Evolutionary conservation across 78 protist genomes (phyloP), one percentile per base, ranked within the genome.

Genomic region (Dictyostelium intermedium): DNA sequence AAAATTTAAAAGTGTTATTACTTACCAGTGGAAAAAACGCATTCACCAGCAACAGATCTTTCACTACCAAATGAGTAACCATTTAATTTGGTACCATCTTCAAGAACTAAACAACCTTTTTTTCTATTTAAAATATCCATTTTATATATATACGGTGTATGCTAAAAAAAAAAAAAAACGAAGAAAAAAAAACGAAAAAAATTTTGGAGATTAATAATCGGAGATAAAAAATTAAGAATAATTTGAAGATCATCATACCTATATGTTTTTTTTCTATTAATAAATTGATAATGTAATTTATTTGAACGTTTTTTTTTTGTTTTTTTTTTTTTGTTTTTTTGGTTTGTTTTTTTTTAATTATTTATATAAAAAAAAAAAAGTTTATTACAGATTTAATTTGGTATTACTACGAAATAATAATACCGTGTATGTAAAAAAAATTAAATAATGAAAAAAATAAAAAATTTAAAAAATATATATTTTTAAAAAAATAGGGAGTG

Each of bases 61-160:
- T 77, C 92, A 25, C 98, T 97, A 25, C 99, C 99, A 25, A 99
- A 99, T 50, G 92, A 45, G 34, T 66, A 73, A 69, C 99, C 99
- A 6, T 45, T 39, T 82, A 87, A 97, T 45, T 82, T 43, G 8
- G 97, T 60, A 74, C 99, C 99, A 79, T 99, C 99, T 37, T 91
- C 96, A 11, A 99, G 97, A 8, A 97, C 79, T 32, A 98, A 97
- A 53, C 45, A 84, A 45, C 92, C 95, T 84, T 83, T 91, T 56
- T 79, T 89, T 80, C 94, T 78, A 70, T 89, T 80, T 80, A 80
- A 66, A 66, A 66, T n/a, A 25, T 83, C 77, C 87, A 82, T 82
- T 82, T 53, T 82, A 23, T 53, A 8, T 20, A 32, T 61, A 16
- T 61, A 82, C 37, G 39, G 18, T 74, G 32, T 5, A 74, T 34